Conservation (phyloP, 2,329 filamentous ascomycete species). For the Dryadomyces quercivorus region DNA sequence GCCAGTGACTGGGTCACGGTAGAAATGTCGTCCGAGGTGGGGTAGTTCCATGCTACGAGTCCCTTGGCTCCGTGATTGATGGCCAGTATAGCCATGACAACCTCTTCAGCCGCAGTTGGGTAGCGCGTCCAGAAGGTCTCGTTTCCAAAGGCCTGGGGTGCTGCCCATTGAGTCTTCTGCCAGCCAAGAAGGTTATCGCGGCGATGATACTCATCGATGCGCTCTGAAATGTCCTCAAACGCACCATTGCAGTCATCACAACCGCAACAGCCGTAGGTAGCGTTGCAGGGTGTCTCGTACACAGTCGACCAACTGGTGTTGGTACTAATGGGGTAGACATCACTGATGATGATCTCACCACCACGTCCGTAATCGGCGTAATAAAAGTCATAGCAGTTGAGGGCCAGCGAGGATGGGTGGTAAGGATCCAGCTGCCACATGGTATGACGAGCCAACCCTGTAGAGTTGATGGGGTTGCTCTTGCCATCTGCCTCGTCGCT, state of each 20-base stretch:
- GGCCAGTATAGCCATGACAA: not conserved
- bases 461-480: not conserved
- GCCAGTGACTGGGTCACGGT: not conserved
- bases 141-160: not conserved
- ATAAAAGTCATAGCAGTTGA: constrained; percentile 2
- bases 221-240: not conserved
- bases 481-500: constrained; percentile 1
- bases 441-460: not conserved
- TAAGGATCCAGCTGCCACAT: not conserved
- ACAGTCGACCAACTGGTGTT: constrained; percentile 1
- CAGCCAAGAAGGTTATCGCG: not conserved
- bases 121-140: not conserved
- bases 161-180: not conserved
- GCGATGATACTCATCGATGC: not conserved
- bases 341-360: not conserved
- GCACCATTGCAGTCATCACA: not conserved
- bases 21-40: not conserved
- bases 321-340: constrained; percentile 1
- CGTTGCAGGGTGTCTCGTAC: not conserved
- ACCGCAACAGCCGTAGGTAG: constrained; percentile 1
- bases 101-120: not conserved
- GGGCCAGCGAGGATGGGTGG: not conserved
- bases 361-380: not conserved
- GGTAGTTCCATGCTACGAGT: not conserved
- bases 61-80: not conserved